phyloP scores from a whole-genome alignment of 2,329 filamentous ascomycete genomes.

The Metarhizium anisopliae region DNA sequence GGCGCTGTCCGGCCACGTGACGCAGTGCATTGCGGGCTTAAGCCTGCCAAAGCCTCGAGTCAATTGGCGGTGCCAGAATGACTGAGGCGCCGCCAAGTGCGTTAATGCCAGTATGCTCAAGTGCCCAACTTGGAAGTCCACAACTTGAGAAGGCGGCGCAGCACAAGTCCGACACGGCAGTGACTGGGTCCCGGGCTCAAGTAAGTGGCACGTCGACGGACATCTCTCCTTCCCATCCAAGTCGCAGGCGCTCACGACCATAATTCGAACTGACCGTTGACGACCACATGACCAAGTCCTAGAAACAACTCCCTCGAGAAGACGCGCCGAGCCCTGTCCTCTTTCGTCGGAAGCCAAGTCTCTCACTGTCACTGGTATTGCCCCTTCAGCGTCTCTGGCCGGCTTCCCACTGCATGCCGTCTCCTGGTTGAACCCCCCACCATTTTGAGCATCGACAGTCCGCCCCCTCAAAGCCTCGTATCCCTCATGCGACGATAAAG shows the following conservation, averaged over 20 bases:
- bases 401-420: neutral
- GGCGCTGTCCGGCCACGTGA: no score
- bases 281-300: neutral
- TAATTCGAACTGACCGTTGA: neutral
- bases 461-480: neutral
- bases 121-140: neutral
- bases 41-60: no score
- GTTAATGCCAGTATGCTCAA: neutral
- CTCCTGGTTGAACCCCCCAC: conserved; percentile 1
- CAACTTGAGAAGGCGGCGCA: neutral
- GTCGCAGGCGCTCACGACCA: neutral
- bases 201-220: neutral
- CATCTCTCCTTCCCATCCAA: neutral
- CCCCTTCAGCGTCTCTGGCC: neutral
- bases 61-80: neutral
- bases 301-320: neutral
- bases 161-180: neutral
- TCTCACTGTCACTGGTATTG: neutral
- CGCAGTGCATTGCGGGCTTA: no score
- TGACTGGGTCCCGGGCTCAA: neutral
- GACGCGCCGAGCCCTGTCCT: neutral
- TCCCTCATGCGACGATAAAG: conserved; percentile 24
- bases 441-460: neutral
- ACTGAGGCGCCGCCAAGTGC: neutral
- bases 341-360: neutral